phyloP scores from a whole-genome alignment of 768 basidiomycete genomes.

The Termitomyces sp. region DNA sequence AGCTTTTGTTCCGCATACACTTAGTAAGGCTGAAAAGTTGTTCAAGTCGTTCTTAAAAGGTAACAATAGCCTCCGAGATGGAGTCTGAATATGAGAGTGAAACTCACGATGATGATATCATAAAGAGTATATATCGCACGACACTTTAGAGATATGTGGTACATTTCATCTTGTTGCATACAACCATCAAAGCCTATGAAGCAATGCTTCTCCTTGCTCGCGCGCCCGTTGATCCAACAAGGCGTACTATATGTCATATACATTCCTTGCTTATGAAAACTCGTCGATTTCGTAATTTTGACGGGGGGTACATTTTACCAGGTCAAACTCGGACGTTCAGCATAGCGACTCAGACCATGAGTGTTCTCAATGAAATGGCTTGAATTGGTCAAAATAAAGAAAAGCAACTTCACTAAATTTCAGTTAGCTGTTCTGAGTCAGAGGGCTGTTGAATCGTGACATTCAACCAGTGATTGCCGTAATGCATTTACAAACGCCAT shows the following conservation, averaged over 20 bases:
- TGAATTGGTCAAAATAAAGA: too few species aligned
- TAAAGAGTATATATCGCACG: background rate
- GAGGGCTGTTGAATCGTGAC: too few species aligned
- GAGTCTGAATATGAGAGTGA: slow-evolving; percentile 1
- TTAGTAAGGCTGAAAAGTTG: background rate
- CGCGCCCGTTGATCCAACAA: background rate
- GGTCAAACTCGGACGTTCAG: background rate
- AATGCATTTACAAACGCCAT: too few species aligned
- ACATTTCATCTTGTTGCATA: background rate
- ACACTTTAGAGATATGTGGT: background rate
- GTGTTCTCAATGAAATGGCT: too few species aligned
- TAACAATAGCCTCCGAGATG: background rate
- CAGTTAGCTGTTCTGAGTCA: too few species aligned
- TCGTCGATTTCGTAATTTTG: background rate
- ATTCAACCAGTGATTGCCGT: too few species aligned
- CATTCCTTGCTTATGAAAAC: background rate
- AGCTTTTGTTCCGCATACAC: background rate
- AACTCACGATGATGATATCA: background rate
- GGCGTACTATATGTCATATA: background rate
- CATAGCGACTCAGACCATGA: too few species aligned
- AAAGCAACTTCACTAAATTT: too few species aligned
- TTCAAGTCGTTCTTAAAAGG: background rate
- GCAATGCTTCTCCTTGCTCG: background rate
- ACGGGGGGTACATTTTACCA: background rate
- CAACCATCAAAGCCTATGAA: background rate